Conservation (phyloP, 2,329 filamentous ascomycete genomes). For the Coniochaeta hoffmannii region DNA sequence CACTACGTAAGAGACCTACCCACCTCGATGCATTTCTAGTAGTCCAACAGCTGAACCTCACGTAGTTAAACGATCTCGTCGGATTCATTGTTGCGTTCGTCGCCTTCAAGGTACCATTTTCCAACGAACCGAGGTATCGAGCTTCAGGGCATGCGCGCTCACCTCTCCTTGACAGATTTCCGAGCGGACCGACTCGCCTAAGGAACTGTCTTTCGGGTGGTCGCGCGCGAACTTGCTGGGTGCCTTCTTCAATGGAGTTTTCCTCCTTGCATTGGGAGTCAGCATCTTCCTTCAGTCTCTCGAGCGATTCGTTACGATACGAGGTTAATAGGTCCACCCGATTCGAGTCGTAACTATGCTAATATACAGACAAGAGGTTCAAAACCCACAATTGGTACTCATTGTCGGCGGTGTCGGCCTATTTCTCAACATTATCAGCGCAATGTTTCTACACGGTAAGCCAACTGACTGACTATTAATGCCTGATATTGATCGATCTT, state of each 20-base stretch:
- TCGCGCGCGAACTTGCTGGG: conserved; percentile 65
- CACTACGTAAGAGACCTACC: conserved; percentile 56
- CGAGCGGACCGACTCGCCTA: conserved; percentile 47
- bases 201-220: conserved; percentile 66
- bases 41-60: background rate
- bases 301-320: conserved; percentile 56
- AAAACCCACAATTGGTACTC: conserved; percentile 58
- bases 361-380: too few relatives aligned
- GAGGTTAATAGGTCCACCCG: too few relatives aligned
- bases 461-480: too few relatives aligned
- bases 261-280: conserved; percentile 62
- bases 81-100: conserved; percentile 59
- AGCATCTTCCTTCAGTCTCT: conserved; percentile 68
- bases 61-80: conserved; percentile 61
- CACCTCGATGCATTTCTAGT: background rate
- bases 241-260: conserved; percentile 74
- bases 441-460: conserved; percentile 51
- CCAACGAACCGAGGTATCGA: conserved; percentile 7
- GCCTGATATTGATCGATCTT: too few relatives aligned
- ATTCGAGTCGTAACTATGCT: too few relatives aligned
- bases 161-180: conserved; percentile 44
- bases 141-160: too few relatives aligned
- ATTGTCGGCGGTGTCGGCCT: conserved; percentile 64
- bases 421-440: conserved; percentile 58
- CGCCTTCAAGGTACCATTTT: background rate